A percentile compares a stretch with the other conserved stretches of the same genome.
Conservation (phyloP, 108 stramenopile species). For the Nitzschia inconspicua region DNA sequence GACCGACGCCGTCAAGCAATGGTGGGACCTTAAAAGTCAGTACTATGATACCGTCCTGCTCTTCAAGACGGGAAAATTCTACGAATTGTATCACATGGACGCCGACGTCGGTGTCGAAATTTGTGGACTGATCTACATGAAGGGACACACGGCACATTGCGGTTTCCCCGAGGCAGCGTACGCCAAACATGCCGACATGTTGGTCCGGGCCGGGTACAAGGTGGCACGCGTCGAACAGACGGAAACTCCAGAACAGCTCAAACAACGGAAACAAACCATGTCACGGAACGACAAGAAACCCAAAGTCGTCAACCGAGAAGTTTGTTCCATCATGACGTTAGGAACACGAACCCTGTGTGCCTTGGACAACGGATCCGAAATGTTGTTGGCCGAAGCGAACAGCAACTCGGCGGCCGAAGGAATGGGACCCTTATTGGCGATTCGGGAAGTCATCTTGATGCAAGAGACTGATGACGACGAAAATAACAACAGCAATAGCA, state of each 20-base stretch:
- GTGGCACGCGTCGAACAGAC: conserved; percentile 99
- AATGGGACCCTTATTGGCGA: conserved; percentile 76
- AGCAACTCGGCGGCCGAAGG: conserved; percentile 5
- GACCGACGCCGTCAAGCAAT: conserved; percentile 90
- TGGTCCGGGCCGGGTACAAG: conserved; percentile 94
- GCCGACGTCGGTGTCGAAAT: conserved; percentile 93
- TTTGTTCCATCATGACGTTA: conserved; percentile 81
- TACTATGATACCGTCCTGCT: conserved; percentile 95
- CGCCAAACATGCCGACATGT: conserved; percentile 74
- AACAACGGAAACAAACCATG: conserved; percentile 71
- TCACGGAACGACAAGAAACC: conserved; percentile 64
- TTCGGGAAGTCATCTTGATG: conserved; percentile 61
- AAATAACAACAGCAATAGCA: neutral
- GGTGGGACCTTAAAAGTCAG: conserved; percentile 97
- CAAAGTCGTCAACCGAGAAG: conserved; percentile 91
- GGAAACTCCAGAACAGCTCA: conserved; percentile 94
- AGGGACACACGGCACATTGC: conserved; percentile 90
- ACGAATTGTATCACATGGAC: conserved; percentile 89
- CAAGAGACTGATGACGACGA: conserved; percentile 2
- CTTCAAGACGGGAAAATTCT: conserved; percentile 98
- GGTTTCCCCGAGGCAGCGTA: conserved; percentile 94
- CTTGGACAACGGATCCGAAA: conserved; percentile 68
- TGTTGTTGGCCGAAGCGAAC: conserved; percentile 23
- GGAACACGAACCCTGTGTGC: conserved; percentile 95
- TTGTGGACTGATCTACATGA: conserved; percentile 95